These are phyloP conservation scores for Globisporangium uncinulatum DNA, from an alignment of 352 stramenopile species.

Conservation along the genomic window DNA sequence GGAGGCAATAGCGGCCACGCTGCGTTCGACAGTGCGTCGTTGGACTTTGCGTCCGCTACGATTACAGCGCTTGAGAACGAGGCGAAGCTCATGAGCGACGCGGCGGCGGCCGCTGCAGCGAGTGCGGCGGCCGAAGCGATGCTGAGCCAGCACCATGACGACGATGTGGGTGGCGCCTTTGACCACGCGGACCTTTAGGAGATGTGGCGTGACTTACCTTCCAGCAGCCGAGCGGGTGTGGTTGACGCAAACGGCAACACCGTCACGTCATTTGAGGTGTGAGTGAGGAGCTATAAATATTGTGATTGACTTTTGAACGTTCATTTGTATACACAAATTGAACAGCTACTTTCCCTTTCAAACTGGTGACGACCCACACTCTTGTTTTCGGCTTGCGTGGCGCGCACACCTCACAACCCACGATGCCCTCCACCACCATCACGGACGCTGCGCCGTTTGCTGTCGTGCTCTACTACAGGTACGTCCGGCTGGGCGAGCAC, in stretches of 20 bases:
- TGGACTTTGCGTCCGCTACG: constrained; percentile 11
- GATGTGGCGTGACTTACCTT: not conserved
- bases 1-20: not conserved
- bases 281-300: not conserved
- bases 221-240: not conserved
- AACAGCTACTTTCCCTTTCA: not conserved
- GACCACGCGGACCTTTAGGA: constrained; percentile 1
- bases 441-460: constrained; percentile 22
- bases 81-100: constrained; percentile 13
- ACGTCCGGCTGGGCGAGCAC: constrained; percentile 50
- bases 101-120: not conserved
- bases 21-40: constrained; percentile 11
- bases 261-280: no score
- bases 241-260: no score
- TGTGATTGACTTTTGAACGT: not conserved
- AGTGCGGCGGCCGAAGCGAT: constrained; percentile 1
- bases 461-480: constrained; percentile 86
- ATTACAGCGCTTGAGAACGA: constrained; percentile 14
- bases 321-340: not conserved
- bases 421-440: constrained; percentile 13
- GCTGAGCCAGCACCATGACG: not conserved
- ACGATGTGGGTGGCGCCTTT: constrained; percentile 2
- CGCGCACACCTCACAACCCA: no score
- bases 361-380: not conserved
- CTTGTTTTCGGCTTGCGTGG: not conserved